Base-by-base conservation (phyloP, 1,284 basidiomycete species). In the Heliocybe sulcata region DNA sequence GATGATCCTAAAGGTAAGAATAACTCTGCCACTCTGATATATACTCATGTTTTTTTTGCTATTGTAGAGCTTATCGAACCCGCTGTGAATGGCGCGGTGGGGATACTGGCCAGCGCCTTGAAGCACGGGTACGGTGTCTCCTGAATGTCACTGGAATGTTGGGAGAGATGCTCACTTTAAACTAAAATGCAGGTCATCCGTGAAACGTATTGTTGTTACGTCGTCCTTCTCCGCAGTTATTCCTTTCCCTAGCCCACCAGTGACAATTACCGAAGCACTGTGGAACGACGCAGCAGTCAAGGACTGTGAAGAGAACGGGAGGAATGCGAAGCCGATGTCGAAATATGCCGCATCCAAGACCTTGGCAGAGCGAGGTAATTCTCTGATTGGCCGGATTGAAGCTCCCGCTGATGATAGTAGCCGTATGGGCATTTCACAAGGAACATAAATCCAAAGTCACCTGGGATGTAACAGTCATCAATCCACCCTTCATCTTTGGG, bases 1-100 rank as follows among this genome's bases (percentile, higher is more conserved):
- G 61, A 67, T 16, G 69, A 75, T 45, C 75, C 77, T 9, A 56
- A 72, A 51, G 75, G 76, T 71, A 57, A 4, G 60, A 54, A 12
- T 31, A 12, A 6, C 12, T 31, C 29, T 12, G 29, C 6, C 48
- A 42, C 6, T 4, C 29, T 6, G 12, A 31, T 12, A 6, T 4
- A 31, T 31, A 4, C 29, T 4, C 29, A 6, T 47, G 25, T 2
- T 33, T 2, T 4, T 31, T 12, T 12, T 4, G 12, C 29, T 6
- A 31, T 31, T 12, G 12, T 12, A 31, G 29, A 31, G 12, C 29
- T 31, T 31, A 31, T 31, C 12, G 29, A 31, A 31, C 29, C 29
- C 29, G 29, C 29, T 31, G 29, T 31, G 12, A 31, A 31, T 12
- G 29, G 29, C 4, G 29, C 29, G 29, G 29, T 31, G 6, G 29